phyloP scores from a whole-genome alignment of 2,329 filamentous ascomycete genomes.

The Fusarium coicis region DNA sequence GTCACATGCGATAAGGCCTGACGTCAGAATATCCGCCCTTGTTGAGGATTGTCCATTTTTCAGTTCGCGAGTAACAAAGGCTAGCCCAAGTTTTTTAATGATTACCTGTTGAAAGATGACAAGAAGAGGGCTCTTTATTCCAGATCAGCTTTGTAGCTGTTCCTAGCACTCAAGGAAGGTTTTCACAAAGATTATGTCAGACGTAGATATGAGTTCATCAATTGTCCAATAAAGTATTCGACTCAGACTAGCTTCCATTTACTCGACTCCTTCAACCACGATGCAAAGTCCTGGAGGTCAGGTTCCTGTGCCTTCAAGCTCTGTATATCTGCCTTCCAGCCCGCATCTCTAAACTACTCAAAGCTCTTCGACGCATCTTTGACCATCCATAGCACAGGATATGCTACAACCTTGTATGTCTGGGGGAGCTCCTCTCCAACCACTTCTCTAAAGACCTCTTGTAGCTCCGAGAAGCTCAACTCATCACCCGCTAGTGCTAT shows the following conservation, averaged over 20 bases:
- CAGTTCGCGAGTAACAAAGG: too few relatives aligned
- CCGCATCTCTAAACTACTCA: constrained; percentile 24
- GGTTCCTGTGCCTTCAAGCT: neutral
- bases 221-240: accelerated
- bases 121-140: neutral
- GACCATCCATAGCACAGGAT: constrained; percentile 17
- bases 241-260: constrained; percentile 17
- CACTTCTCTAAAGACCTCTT: neutral
- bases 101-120: accelerated
- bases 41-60: too few relatives aligned
- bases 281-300: constrained; percentile 15
- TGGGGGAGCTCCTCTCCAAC: constrained; percentile 9
- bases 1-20: too few relatives aligned
- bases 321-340: constrained; percentile 25
- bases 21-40: too few relatives aligned
- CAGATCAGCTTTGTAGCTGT: neutral
- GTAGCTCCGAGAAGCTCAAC: constrained; percentile 5
- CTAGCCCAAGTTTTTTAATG: neutral
- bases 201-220: accelerated
- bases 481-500: constrained; percentile 19
- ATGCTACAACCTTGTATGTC: constrained; percentile 4
- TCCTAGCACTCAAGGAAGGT: neutral
- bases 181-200: neutral
- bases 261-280: constrained; percentile 38
- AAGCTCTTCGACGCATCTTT: constrained; percentile 27